A percentile compares a stretch with the other conserved stretches of the same genome.
Conservation (phyloP, 108 stramenopile genomes). For the Nitzschia sp. region DNA sequence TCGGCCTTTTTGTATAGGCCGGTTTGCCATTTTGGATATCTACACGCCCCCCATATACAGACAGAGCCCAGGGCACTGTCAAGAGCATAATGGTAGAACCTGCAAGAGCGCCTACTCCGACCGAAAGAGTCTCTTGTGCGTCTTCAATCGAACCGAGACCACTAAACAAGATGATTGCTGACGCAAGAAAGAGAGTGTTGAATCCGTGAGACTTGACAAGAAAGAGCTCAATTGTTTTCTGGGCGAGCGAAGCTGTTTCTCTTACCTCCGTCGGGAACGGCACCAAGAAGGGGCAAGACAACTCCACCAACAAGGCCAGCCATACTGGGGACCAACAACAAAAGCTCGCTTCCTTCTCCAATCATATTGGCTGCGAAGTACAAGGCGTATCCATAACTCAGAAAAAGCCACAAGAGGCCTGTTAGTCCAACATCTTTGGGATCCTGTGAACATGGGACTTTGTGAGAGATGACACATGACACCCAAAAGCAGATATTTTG, state of each 20-base stretch:
- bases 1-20: slow-evolving; percentile 59
- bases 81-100: slow-evolving; percentile 97
- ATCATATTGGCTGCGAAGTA: slow-evolving; percentile 90
- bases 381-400: slow-evolving; percentile 93
- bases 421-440: slow-evolving; percentile 55
- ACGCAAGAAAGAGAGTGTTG: not conserved
- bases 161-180: slow-evolving; percentile 93
- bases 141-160: slow-evolving; percentile 84
- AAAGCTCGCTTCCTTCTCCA: slow-evolving; percentile 95
- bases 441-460: slow-evolving; percentile 30
- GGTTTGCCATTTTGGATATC: slow-evolving; percentile 60
- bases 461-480: not conserved
- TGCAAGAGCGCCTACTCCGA: slow-evolving; percentile 96
- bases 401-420: slow-evolving; percentile 84
- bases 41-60: slow-evolving; percentile 88
- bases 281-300: slow-evolving; percentile 95
- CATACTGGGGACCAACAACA: slow-evolving; percentile 87
- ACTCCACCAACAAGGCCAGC: slow-evolving; percentile 94
- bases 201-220: not conserved
- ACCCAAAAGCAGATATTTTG: not conserved
- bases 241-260: not conserved
- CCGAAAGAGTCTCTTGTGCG: slow-evolving; percentile 85
- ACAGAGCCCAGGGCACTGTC: slow-evolving; percentile 91
- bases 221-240: not conserved
- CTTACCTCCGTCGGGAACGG: slow-evolving; percentile 91